A percentile compares a stretch with the other conserved stretches of the same genome.
Conservation (phyloP, 352 stramenopile species). For the Phytophthora citricola region DNA sequence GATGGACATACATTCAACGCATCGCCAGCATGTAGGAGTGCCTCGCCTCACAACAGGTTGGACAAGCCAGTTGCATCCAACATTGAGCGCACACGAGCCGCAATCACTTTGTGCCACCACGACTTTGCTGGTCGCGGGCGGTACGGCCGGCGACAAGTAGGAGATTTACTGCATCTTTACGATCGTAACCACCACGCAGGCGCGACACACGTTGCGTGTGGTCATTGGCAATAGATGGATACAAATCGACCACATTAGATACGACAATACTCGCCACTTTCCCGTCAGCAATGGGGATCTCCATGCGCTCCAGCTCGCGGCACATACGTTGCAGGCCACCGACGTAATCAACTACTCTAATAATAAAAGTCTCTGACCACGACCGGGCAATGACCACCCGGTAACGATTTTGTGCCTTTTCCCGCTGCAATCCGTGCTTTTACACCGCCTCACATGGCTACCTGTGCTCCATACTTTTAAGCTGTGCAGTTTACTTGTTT, state of each 20-base stretch:
- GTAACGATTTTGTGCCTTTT: no score
- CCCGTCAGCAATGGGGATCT: not conserved
- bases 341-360: slow-evolving; percentile 6
- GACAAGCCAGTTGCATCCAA: not conserved
- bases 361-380: no score
- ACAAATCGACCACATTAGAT: not conserved
- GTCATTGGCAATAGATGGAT: slow-evolving; percentile 9
- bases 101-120: not conserved
- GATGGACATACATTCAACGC: not conserved
- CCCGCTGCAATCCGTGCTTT: no score
- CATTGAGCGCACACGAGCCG: not conserved
- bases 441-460: no score
- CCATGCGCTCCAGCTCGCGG: slow-evolving; percentile 11
- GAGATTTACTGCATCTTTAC: not conserved
- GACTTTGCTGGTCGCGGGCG: not conserved
- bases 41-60: slow-evolving; percentile 6
- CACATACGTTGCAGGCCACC: slow-evolving; percentile 12
- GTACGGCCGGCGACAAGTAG: not conserved
- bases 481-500: no score
- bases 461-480: no score
- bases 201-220: not conserved
- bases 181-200: not conserved
- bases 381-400: no score
- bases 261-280: slow-evolving; percentile 11
- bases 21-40: not conserved